phyloP scores from a whole-genome alignment of 2,329 filamentous ascomycete genomes.

The Aureobasidium pullulans region DNA sequence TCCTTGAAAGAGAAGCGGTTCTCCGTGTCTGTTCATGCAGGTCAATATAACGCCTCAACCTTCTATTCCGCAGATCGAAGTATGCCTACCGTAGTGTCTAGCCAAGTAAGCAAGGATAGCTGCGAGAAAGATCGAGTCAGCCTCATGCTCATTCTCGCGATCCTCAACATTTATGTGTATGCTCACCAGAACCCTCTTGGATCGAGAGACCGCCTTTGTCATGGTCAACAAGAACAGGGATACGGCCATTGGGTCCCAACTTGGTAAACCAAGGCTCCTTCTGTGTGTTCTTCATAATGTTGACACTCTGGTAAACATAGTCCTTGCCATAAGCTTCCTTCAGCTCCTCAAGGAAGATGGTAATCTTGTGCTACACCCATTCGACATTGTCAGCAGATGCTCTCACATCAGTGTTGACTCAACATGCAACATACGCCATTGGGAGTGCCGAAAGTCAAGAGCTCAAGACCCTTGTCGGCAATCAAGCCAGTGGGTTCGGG shows the following conservation, averaged over 20 bases:
- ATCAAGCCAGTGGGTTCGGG: conserved; percentile 47
- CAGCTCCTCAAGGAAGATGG: conserved; percentile 58
- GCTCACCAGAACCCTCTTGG: conserved; percentile 34
- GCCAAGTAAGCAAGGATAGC: conserved; percentile 39
- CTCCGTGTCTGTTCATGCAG: conserved; percentile 27
- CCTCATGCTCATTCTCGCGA: not conserved
- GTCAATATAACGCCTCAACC: not conserved
- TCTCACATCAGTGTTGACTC: not conserved
- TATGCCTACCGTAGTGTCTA: conserved; percentile 32
- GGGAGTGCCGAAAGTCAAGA: conserved; percentile 49
- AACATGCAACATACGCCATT: conserved; percentile 24
- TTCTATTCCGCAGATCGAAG: not conserved
- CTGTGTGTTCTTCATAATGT: conserved; percentile 56
- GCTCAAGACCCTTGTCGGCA: conserved; percentile 57
- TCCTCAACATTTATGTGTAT: not conserved
- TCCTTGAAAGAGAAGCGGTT: conserved; percentile 41
- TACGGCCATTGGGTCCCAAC: conserved; percentile 57
- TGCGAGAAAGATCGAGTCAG: conserved; percentile 13
- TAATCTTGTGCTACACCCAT: conserved; percentile 39
- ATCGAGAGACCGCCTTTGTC: conserved; percentile 52
- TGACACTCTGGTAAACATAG: conserved; percentile 53
- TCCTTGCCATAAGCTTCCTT: conserved; percentile 56
- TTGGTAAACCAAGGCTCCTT: conserved; percentile 61
- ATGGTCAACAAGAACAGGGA: conserved; percentile 60
- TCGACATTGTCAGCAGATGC: not conserved